Percentiles rank a stretch among this genome's conserved stretches.
phyloP scores from a whole-genome alignment of 495 filamentous ascomycete genomes.

The Aspergillus ostianus region DNA sequence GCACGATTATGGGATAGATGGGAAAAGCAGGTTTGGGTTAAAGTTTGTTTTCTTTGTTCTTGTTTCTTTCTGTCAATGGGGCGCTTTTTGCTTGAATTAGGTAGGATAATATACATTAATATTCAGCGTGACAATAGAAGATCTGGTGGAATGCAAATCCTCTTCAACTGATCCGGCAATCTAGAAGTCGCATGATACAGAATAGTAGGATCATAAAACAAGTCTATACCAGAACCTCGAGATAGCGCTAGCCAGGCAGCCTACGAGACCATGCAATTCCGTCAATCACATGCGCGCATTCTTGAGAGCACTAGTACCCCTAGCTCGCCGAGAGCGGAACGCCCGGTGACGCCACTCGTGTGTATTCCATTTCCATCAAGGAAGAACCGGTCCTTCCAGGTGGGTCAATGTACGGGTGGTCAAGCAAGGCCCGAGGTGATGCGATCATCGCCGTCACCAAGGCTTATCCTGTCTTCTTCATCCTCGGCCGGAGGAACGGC shows the following conservation, averaged over 20 bases:
- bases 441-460: not conserved
- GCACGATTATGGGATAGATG: not conserved
- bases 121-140: too few species aligned
- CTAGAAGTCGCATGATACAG: not conserved
- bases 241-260: not conserved
- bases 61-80: not conserved
- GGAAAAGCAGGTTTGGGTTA: not conserved
- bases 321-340: not conserved
- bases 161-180: too few species aligned
- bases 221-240: not conserved
- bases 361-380: not conserved
- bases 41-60: not conserved
- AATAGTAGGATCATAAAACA: too few species aligned
- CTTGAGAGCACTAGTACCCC: not conserved
- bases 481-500: not conserved
- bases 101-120: not conserved
- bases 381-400: not conserved
- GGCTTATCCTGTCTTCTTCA: not conserved
- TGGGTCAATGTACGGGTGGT: not conserved
- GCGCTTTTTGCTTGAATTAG: not conserved
- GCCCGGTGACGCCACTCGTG: not conserved
- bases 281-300: slow-evolving; percentile 8
- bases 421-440: not conserved
- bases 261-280: not conserved
- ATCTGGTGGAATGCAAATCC: not conserved